Evolutionary conservation across 1,284 basidiomycete genomes (phyloP).

Genomic region (Coniophora puteana): DNA sequence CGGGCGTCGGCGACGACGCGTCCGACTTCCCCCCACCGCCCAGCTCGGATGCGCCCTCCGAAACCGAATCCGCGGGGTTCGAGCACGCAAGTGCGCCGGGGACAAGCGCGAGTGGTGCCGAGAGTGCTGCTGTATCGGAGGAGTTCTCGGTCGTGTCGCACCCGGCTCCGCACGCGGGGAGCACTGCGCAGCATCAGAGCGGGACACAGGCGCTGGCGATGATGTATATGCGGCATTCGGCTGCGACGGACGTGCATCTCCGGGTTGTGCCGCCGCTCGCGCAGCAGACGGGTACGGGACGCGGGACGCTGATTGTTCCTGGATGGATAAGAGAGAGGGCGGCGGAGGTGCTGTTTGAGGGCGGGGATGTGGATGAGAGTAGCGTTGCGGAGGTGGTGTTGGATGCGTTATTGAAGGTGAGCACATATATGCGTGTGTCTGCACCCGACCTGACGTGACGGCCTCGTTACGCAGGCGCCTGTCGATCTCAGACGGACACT

Average conservation of each 20-base stretch:
- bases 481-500: slow-evolving; percentile 84
- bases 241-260: slow-evolving; percentile 67
- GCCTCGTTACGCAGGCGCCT: slow-evolving; percentile 58
- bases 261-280: slow-evolving; percentile 59
- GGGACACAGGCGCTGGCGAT: slow-evolving; percentile 61
- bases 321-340: slow-evolving; percentile 94
- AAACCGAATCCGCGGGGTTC: slow-evolving; percentile 53
- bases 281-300: slow-evolving; percentile 64
- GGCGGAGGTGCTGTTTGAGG: slow-evolving; percentile 88
- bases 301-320: slow-evolving; percentile 82
- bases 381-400: slow-evolving; percentile 81
- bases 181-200: slow-evolving; percentile 36
- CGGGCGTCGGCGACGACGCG: slow-evolving; percentile 36
- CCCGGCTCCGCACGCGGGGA: slow-evolving; percentile 25
- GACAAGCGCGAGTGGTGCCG: slow-evolving; percentile 44
- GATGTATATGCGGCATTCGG: slow-evolving; percentile 70
- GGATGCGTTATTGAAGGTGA: slow-evolving; percentile 73
- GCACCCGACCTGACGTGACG: slow-evolving; percentile 3
- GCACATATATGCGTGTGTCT: slow-evolving; percentile 2
- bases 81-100: too few species aligned
- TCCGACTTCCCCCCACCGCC: slow-evolving; percentile 54
- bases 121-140: slow-evolving; percentile 51
- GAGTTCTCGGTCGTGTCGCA: slow-evolving; percentile 54
- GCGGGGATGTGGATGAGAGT: slow-evolving; percentile 82
- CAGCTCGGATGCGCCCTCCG: slow-evolving; percentile 54